Conservation (phyloP, 768 basidiomycete genomes). For the Dacryopinax primogenitus region DNA sequence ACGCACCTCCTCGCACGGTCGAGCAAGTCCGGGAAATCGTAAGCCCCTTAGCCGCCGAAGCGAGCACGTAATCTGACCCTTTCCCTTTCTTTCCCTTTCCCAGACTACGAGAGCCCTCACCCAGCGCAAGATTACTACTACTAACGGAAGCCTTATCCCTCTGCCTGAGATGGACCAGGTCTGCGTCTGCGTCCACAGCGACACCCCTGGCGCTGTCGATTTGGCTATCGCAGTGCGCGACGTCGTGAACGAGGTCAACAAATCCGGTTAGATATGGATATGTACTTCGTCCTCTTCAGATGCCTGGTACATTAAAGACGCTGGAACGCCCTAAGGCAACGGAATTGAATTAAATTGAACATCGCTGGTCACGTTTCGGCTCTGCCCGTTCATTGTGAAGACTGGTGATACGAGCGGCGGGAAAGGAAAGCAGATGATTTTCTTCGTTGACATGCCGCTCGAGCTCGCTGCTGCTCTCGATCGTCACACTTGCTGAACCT, state of each 20-base stretch:
- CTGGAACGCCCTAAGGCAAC: no score
- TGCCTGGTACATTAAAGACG: no score
- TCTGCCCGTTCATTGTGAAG: no score
- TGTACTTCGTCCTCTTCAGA: no score
- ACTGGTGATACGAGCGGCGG: no score
- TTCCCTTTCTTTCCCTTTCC: not conserved
- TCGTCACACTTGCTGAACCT: no score
- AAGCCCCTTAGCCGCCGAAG: no score
- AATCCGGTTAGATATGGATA: not conserved
- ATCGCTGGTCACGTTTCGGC: no score
- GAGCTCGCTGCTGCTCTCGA: no score
- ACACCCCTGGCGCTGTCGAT: not conserved
- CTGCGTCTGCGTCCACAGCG: not conserved
- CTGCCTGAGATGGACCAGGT: slow-evolving; percentile 19
- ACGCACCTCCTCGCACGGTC: slow-evolving; percentile 18
- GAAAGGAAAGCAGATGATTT: no score
- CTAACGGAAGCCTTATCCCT: slow-evolving; percentile 31
- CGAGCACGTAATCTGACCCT: not conserved
- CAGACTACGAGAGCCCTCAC: slow-evolving; percentile 38
- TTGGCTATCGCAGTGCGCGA: not conserved
- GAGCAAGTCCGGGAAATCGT: slow-evolving; percentile 37
- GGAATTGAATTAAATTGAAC: not conserved
- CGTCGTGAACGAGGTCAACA: not conserved
- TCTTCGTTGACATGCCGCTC: no score
- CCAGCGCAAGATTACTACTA: slow-evolving; percentile 33